Percentiles rank a stretch among this genome's conserved stretches.
Conservation (phyloP, 805 yeast genomes). For the Schwanniomyces sp. region DNA sequence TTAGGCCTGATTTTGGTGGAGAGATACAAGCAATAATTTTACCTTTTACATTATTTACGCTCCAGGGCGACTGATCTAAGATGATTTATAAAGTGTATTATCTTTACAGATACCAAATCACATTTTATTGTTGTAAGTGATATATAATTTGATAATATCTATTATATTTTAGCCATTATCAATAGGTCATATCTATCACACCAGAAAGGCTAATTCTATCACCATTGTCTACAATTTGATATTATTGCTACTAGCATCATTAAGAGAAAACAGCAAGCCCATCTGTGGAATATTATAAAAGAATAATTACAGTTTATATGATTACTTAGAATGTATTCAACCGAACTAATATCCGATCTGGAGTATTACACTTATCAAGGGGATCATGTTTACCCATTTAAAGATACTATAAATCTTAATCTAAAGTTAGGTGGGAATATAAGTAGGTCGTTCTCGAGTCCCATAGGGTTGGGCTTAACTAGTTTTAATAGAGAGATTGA, state of each 20-base stretch:
- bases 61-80: background rate
- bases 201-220: no score
- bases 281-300: no score
- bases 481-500: constrained; percentile 4
- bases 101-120: background rate
- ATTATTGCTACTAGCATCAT: no score
- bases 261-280: no score
- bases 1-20: background rate
- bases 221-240: no score
- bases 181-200: no score
- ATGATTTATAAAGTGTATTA: background rate
- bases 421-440: constrained; percentile 1
- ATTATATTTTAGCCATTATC: no score
- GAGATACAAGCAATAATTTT: background rate
- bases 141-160: no score
- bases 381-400: constrained; percentile 2
- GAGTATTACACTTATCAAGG: background rate
- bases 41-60: background rate
- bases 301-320: background rate
- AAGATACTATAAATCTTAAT: constrained; percentile 4
- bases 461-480: background rate
- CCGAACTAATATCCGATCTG: background rate
- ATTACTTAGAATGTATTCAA: background rate
- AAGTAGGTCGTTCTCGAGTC: background rate
- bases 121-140: no score